Conservation (phyloP, 495 filamentous ascomycete genomes). For the Amniculicola lignicola region DNA sequence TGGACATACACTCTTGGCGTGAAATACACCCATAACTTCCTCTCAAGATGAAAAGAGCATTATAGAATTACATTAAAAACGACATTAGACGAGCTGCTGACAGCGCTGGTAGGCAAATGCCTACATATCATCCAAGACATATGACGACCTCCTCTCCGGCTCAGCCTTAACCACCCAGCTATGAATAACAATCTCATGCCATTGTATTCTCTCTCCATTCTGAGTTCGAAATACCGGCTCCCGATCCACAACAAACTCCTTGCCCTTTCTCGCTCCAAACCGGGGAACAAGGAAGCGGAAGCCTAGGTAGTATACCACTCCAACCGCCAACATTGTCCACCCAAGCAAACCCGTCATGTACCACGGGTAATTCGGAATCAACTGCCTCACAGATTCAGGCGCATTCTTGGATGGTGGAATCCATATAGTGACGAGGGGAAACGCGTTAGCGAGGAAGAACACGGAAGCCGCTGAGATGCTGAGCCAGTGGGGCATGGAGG, state of each 20-base stretch:
- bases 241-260: constrained; percentile 3
- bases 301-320: not conserved
- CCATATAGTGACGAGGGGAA: constrained; percentile 18
- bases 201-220: not conserved
- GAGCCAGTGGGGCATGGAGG: constrained; percentile 1
- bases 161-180: constrained; percentile 1
- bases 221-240: not conserved
- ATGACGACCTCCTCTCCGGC: not conserved
- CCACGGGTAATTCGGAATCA: not conserved
- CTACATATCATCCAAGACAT: not conserved
- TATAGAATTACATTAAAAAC: too few species aligned
- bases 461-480: constrained; percentile 12
- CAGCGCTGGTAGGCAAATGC: too few species aligned
- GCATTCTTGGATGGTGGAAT: constrained; percentile 9
- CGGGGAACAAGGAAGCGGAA: not conserved
- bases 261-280: not conserved
- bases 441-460: constrained; percentile 11
- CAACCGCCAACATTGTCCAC: not conserved
- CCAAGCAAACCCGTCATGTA: constrained; percentile 4
- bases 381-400: not conserved
- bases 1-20: too few species aligned
- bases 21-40: too few species aligned
- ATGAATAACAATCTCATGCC: constrained; percentile 2
- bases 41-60: too few species aligned
- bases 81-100: too few species aligned